A percentile compares a stretch with the other conserved stretches of the same genome.
These are phyloP conservation scores for Stropharia rugosoannulata DNA, from an alignment of 768 basidiomycete genomes.

Conservation along the genomic window DNA sequence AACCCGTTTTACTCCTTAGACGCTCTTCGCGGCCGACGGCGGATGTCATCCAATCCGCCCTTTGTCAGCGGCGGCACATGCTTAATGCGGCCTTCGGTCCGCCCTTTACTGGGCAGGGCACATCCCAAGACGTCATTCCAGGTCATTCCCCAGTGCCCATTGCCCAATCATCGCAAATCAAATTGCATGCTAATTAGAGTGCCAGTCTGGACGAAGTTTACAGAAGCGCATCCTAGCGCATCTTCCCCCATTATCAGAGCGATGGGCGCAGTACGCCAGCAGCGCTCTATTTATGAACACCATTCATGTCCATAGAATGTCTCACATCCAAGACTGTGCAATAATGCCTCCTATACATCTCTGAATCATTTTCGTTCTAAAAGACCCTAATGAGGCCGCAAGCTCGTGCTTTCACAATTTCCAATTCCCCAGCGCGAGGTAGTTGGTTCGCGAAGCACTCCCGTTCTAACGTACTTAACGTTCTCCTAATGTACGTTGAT, in stretches of 20 bases:
- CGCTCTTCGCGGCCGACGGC: background rate
- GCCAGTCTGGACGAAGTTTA: no score
- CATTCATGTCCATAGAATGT: background rate
- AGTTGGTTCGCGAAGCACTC: background rate
- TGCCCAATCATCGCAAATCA: background rate
- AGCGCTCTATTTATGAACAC: no score
- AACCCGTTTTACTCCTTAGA: background rate
- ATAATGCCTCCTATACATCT: background rate
- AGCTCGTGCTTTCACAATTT: background rate
- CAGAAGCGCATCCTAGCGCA: no score
- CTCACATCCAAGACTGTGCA: conserved; percentile 1
- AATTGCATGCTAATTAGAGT: background rate
- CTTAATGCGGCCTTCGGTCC: background rate
- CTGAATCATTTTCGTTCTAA: background rate
- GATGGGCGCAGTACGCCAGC: background rate
- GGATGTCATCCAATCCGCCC: background rate
- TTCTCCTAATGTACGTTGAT: conserved; percentile 1
- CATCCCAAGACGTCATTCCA: no score
- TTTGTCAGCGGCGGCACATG: background rate
- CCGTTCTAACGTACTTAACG: background rate
- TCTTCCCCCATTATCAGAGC: no score
- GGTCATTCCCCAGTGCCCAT: no score
- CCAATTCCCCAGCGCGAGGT: background rate
- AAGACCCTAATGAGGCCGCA: background rate
- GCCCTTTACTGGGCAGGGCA: no score